Evolutionary conservation across 176 grass and related monocot genomes (phyloP).

Genomic region (Juncus effusus): DNA sequence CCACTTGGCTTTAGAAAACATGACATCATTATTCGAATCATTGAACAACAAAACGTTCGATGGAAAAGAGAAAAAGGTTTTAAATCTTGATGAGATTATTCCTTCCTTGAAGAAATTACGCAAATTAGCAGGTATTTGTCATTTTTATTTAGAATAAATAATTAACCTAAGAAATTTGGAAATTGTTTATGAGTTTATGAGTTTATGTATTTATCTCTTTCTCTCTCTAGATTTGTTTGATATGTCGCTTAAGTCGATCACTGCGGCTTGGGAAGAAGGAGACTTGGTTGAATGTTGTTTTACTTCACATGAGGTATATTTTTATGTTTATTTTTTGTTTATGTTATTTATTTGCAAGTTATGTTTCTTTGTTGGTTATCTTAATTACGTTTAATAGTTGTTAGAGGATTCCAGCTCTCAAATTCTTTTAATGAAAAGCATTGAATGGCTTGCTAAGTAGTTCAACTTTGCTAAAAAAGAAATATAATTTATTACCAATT

Average conservation of each 20-base stretch:
- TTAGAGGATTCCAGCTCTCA: too few relatives aligned
- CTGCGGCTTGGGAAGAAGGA: slow-evolving; percentile 69
- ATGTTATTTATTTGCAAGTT: too few relatives aligned
- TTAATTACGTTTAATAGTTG: too few relatives aligned
- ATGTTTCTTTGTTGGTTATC: too few relatives aligned
- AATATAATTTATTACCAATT: too few relatives aligned
- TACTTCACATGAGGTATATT: slow-evolving; percentile 66
- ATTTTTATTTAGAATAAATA: neutral
- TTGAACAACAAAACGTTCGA: slow-evolving; percentile 39
- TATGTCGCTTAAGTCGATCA: slow-evolving; percentile 95
- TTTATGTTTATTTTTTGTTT: slow-evolving; percentile 15
- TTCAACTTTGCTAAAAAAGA: too few relatives aligned
- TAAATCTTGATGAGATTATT: slow-evolving; percentile 53
- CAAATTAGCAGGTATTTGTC: slow-evolving; percentile 61
- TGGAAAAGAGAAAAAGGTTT: slow-evolving; percentile 38
- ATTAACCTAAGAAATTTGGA: neutral
- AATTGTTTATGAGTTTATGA: slow-evolving; percentile 4
- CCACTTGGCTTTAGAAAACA: slow-evolving; percentile 83
- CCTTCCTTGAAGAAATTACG: slow-evolving; percentile 71
- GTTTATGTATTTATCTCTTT: slow-evolving; percentile 23
- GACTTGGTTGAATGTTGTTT: slow-evolving; percentile 71
- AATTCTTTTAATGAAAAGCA: too few relatives aligned
- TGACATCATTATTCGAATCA: slow-evolving; percentile 69
- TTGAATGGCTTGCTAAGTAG: too few relatives aligned
- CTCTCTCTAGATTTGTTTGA: slow-evolving; percentile 68